These are phyloP conservation scores for Globisporangium apiculatum DNA, from an alignment of 352 stramenopile genomes.

Conservation along the genomic window DNA sequence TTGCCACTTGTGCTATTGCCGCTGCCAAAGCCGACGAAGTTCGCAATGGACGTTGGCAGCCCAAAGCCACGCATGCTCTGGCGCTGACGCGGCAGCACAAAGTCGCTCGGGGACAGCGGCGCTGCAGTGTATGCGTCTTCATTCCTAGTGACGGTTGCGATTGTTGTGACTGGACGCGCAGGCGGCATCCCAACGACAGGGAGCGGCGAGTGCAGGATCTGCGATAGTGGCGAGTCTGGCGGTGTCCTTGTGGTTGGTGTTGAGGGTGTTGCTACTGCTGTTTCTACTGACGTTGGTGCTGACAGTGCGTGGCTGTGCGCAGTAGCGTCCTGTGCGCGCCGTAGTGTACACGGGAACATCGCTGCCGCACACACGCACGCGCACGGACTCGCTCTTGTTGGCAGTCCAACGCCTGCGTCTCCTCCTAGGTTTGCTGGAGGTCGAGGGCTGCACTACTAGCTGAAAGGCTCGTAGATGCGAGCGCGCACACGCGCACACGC, in stretches of 20 bases:
- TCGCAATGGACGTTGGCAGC: constrained; percentile 4
- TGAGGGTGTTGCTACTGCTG: constrained; percentile 1
- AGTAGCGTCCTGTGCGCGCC: not conserved
- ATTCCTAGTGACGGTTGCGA: too few relatives aligned
- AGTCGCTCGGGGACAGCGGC: not conserved
- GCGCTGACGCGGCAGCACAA: constrained; percentile 3
- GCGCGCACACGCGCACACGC: too few relatives aligned
- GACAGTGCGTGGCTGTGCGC: not conserved
- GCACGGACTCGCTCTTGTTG: too few relatives aligned
- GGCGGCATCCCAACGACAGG: not conserved
- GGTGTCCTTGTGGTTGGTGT: not conserved
- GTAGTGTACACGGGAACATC: too few relatives aligned
- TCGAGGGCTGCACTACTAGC: too few relatives aligned
- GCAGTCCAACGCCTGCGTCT: too few relatives aligned
- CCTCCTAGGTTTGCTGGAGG: too few relatives aligned
- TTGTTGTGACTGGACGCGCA: not conserved
- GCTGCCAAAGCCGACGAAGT: constrained; percentile 6
- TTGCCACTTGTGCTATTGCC: not conserved
- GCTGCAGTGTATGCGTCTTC: too few relatives aligned
- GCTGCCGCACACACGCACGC: too few relatives aligned
- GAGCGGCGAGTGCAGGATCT: constrained; percentile 5
- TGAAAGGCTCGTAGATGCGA: too few relatives aligned
- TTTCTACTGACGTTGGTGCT: not conserved
- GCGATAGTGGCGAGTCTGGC: not conserved
- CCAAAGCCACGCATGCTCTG: constrained; percentile 1